These are phyloP conservation scores for Neoarthrinium moseri DNA, from an alignment of 2,329 filamentous ascomycete species.

Conservation along the genomic window DNA sequence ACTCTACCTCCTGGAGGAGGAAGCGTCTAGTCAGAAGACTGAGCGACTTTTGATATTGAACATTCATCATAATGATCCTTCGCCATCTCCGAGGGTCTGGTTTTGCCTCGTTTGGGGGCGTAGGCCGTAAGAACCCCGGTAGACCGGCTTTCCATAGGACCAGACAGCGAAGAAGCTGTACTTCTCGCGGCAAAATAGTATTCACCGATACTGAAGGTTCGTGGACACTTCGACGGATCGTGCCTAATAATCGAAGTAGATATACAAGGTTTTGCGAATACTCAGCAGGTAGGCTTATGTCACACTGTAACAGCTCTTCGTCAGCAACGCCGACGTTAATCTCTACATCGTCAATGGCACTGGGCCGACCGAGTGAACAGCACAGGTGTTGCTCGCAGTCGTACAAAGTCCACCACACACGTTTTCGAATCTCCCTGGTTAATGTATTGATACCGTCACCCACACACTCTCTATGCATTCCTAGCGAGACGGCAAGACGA, in stretches of 20 bases:
- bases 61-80: slow-evolving; percentile 21
- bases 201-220: slow-evolving; percentile 14
- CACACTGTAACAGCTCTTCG: slow-evolving; percentile 14
- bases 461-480: slow-evolving; percentile 40
- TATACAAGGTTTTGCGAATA: slow-evolving; percentile 19
- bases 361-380: slow-evolving; percentile 27
- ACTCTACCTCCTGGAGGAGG: slow-evolving; percentile 19
- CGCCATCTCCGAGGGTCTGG: slow-evolving; percentile 18
- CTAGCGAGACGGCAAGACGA: slow-evolving; percentile 40
- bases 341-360: slow-evolving; percentile 27
- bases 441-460: slow-evolving; percentile 32
- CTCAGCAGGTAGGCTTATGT: slow-evolving; percentile 13
- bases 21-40: slow-evolving; percentile 26
- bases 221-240: slow-evolving; percentile 27
- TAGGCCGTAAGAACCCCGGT: slow-evolving; percentile 13
- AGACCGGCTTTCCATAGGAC: slow-evolving; percentile 18
- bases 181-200: slow-evolving; percentile 15
- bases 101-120: slow-evolving; percentile 3
- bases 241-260: slow-evolving; percentile 21
- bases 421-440: slow-evolving; percentile 24
- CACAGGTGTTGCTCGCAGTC: slow-evolving; percentile 30
- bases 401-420: slow-evolving; percentile 31
- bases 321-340: slow-evolving; percentile 26
- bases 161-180: slow-evolving; percentile 19
- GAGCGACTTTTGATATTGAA: slow-evolving; percentile 25